Percentiles rank a stretch among this genome's conserved stretches.
Evolutionary conservation across 2,329 filamentous ascomycete species (phyloP).

Genomic region (Sarocladium brachiariae): DNA sequence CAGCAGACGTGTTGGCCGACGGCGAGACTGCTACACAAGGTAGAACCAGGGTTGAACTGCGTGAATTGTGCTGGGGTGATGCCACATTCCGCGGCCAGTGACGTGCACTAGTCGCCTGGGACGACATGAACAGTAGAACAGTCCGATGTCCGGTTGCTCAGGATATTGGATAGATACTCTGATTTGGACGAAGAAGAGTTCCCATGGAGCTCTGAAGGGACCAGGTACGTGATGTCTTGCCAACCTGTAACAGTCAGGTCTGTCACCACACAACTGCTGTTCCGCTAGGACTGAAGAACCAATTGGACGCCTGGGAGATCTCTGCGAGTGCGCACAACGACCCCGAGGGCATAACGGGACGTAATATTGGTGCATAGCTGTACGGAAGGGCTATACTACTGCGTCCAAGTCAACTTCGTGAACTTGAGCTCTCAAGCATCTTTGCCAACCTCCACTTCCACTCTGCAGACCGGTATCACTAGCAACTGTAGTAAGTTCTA

Average conservation of each 20-base stretch:
- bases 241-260: too few species aligned
- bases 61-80: not conserved
- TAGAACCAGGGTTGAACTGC: not conserved
- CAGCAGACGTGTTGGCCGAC: not conserved
- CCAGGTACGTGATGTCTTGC: too few species aligned
- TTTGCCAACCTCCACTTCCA: not conserved
- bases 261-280: too few species aligned
- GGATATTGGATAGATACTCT: too few species aligned
- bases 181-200: too few species aligned
- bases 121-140: not conserved
- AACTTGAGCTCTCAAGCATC: not conserved
- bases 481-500: not conserved
- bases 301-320: too few species aligned
- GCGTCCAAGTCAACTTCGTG: not conserved
- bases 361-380: too few species aligned
- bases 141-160: too few species aligned
- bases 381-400: slow-evolving; percentile 19
- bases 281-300: too few species aligned
- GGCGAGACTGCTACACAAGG: not conserved
- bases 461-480: not conserved
- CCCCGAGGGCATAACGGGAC: too few species aligned
- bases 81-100: not conserved
- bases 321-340: too few species aligned
- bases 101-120: not conserved
- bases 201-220: too few species aligned